Evolutionary conservation across 1,139 yeast genomes (phyloP).

Genomic region (Entelexis sorbosivorans): DNA sequence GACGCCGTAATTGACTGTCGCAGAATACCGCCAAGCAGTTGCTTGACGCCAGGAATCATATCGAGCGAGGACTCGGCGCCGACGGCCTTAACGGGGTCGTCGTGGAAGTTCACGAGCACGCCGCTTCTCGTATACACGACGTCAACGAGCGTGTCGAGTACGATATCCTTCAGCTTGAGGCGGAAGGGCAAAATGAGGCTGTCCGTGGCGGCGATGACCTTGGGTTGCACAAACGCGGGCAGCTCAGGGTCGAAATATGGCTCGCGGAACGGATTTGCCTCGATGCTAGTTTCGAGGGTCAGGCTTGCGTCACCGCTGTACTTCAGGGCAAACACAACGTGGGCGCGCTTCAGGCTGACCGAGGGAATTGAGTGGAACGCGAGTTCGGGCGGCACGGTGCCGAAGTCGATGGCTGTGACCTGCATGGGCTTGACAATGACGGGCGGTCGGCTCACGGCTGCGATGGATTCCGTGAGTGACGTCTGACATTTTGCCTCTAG

Average conservation of each 20-base stretch:
- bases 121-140: slow-evolving; percentile 77
- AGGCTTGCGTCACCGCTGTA: slow-evolving; percentile 73
- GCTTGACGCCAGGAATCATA: slow-evolving; percentile 60
- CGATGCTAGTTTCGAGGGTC: slow-evolving; percentile 70
- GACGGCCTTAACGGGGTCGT: slow-evolving; percentile 75
- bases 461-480: slow-evolving; percentile 66
- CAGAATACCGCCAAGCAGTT: slow-evolving; percentile 55
- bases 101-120: slow-evolving; percentile 68
- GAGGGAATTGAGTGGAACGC: slow-evolving; percentile 81
- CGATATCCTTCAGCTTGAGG: slow-evolving; percentile 57
- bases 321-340: slow-evolving; percentile 72
- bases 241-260: slow-evolving; percentile 35
- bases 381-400: slow-evolving; percentile 64
- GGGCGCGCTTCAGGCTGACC: slow-evolving; percentile 60
- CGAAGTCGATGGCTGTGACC: slow-evolving; percentile 66
- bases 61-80: slow-evolving; percentile 75
- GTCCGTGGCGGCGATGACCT: slow-evolving; percentile 52
- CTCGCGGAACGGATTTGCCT: slow-evolving; percentile 67
- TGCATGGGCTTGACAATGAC: slow-evolving; percentile 62
- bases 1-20: slow-evolving; percentile 60
- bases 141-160: slow-evolving; percentile 69
- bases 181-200: slow-evolving; percentile 70
- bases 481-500: slow-evolving; percentile 56
- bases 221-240: slow-evolving; percentile 48
- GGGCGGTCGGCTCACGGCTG: slow-evolving; percentile 57